Evolutionary conservation across 768 basidiomycete genomes (phyloP), one percentile per base, ranked within the genome.

Genomic region (Inosperma sp.): DNA sequence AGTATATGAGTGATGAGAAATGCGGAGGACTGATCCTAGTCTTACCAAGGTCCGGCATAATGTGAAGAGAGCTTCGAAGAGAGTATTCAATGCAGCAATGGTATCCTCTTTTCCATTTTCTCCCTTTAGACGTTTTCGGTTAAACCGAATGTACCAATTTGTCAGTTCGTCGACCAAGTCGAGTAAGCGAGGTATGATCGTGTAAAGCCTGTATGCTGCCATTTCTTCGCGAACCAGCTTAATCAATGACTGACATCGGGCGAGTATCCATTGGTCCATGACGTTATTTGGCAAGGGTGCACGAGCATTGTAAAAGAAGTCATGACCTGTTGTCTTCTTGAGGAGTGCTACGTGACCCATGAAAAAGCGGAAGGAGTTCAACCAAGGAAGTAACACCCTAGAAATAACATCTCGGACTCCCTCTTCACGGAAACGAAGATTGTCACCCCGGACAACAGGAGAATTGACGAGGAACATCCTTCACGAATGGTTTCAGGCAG

Each of bases 141-240:
- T 99, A 75, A 98, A 98, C 41, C 96, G 92, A 64, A 99, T 98
- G 70, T 99, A 99, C 93, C 94, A 97, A 65, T 99, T 99, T 17
- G 96, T 99, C 52, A 98, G 77, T 67, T 98, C 96, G 58, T 95
- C 92, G 25, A 99, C 80, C 51, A 99, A 83, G 56, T 89, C 87
- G 52, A 98, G 75, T 34, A 97, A 75, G 27, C 92, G 83, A n/a
- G 93, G 93, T 55, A 97, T 92, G 73, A 99, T 88, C 56, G 93
- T 98, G 71, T 98, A 98, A 12, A 99, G 80, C 56, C 94, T 81
- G 70, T 99, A 99, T 14, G 93, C 92, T 10, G 88, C 86, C 96
- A 98, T 99, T 73, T 99, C 95, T 63, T 86, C 76, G 53, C 83
- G 82, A 52, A 99, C 94, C 49, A 93, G 75, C 62, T 82, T 79